phyloP scores from a whole-genome alignment of 768 basidiomycete species.

The Leucocoprinus sp. region DNA sequence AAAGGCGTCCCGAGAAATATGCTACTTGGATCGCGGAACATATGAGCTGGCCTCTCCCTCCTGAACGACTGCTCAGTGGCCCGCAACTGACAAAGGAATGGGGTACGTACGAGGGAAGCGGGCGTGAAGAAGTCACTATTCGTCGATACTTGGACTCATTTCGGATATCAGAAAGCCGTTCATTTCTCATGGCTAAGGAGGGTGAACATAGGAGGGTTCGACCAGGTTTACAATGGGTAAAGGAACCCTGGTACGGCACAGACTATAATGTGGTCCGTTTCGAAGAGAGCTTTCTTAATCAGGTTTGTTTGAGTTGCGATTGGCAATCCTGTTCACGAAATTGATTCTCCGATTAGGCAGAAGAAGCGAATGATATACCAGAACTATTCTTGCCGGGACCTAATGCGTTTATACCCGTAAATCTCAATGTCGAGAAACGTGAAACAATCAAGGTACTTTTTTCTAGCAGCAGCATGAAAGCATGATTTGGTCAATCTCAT shows the following conservation, averaged over 20 bases:
- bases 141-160: slow-evolving; percentile 54
- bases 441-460: slow-evolving; percentile 50
- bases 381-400: slow-evolving; percentile 75
- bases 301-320: slow-evolving; percentile 23
- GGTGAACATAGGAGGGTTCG: slow-evolving; percentile 48
- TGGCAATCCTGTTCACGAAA: slow-evolving; percentile 15
- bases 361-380: slow-evolving; percentile 49
- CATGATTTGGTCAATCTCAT: too few species aligned
- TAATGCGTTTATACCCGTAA: slow-evolving; percentile 87
- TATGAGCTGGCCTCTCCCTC: slow-evolving; percentile 77
- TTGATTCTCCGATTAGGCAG: slow-evolving; percentile 36
- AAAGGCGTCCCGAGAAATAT: slow-evolving; percentile 71
- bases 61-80: slow-evolving; percentile 64
- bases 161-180: slow-evolving; percentile 49
- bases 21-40: slow-evolving; percentile 66
- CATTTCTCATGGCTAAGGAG: slow-evolving; percentile 73
- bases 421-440: slow-evolving; percentile 75
- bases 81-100: slow-evolving; percentile 69
- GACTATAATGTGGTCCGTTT: slow-evolving; percentile 71
- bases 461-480: too few species aligned
- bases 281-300: slow-evolving; percentile 50
- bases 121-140: slow-evolving; percentile 41
- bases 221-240: slow-evolving; percentile 45
- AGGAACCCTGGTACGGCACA: slow-evolving; percentile 92
- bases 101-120: slow-evolving; percentile 39